Evolutionary conservation across 768 basidiomycete genomes (phyloP), one percentile per base, ranked within the genome.

Genomic region (Lactifluus hygrophoroides): DNA sequence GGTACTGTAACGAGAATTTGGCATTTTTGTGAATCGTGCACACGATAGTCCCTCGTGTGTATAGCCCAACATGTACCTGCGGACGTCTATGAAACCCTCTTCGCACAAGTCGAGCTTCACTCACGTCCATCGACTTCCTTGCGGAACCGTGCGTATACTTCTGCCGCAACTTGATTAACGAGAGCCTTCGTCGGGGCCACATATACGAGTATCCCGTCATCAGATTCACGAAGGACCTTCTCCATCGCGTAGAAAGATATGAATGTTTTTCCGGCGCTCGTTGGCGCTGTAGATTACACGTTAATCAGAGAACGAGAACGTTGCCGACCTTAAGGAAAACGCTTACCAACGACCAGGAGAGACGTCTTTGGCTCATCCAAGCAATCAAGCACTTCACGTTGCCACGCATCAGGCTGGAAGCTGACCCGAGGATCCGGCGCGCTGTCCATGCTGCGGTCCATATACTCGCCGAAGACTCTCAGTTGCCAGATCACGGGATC

Each of bases 231-330:
- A 2, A 88, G 70, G 14, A 86, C 73, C 61, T 79, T 78, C 67
- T 86, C 85, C 86, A 88, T 88, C 0, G 87, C 86, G 62, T 87
- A 87, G 68, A 77, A 88, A 2, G 84, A 84, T 43, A 88, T 86
- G 65, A 88, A 88, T 0, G 86, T 88, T 68, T 88, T 88, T 28
- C 86, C 85, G 0, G 84, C 85, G 68, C 83, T 84, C 1, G 84
- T 86, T 0, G 84, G 85, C 3, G 84, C 84, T 85, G 63, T 4
- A 43, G 6, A 34, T 51, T 35, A 35, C 19, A 38, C 30, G 16
- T 30, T 16, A 7, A 23, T 28, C 14, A 38, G 25, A 54, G 17
- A 5, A 13, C 16, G 5, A 51, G 23, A 34, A 47, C 16, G 19
- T 5, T 6, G 30, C 40, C 5, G 37, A 38, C 30, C 21, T 27